Evolutionary conservation across 352 stramenopile genomes (phyloP).

Genomic region (Phytophthora cactorum): DNA sequence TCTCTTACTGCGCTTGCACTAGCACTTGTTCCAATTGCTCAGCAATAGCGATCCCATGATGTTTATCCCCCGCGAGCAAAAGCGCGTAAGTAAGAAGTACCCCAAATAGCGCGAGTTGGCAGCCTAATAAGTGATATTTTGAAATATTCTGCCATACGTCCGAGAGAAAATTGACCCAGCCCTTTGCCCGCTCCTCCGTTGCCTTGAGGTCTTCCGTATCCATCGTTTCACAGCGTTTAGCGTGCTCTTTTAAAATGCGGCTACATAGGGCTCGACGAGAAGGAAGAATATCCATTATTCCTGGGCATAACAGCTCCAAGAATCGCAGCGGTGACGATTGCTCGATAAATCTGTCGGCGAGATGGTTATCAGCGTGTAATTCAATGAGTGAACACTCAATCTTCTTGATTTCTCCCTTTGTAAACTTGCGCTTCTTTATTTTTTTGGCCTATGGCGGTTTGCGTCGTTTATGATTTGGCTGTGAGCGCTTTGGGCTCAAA

Average conservation of each 20-base stretch:
- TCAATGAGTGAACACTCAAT: background rate
- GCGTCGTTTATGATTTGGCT: background rate
- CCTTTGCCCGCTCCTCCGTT: background rate
- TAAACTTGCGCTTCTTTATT: background rate
- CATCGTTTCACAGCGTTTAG: background rate
- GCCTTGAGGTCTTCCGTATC: slow-evolving; percentile 1
- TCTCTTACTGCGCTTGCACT: too few relatives aligned
- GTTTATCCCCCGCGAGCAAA: background rate
- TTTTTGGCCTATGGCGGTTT: background rate
- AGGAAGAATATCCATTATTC: background rate
- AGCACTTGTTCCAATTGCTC: background rate
- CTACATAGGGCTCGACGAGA: background rate
- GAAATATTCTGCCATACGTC: slow-evolving; percentile 12
- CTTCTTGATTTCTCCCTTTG: background rate
- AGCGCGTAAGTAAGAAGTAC: background rate
- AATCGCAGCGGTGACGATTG: background rate
- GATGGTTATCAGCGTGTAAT: background rate
- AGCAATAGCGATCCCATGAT: slow-evolving; percentile 10
- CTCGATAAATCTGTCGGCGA: background rate
- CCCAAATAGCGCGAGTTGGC: slow-evolving; percentile 6
- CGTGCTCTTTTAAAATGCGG: background rate
- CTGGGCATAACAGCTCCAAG: background rate
- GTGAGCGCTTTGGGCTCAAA: background rate
- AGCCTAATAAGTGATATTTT: slow-evolving; percentile 6
- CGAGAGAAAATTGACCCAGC: slow-evolving; percentile 12